Conservation (phyloP, 495 filamentous ascomycete species). For the Talaromyces adpressus region DNA sequence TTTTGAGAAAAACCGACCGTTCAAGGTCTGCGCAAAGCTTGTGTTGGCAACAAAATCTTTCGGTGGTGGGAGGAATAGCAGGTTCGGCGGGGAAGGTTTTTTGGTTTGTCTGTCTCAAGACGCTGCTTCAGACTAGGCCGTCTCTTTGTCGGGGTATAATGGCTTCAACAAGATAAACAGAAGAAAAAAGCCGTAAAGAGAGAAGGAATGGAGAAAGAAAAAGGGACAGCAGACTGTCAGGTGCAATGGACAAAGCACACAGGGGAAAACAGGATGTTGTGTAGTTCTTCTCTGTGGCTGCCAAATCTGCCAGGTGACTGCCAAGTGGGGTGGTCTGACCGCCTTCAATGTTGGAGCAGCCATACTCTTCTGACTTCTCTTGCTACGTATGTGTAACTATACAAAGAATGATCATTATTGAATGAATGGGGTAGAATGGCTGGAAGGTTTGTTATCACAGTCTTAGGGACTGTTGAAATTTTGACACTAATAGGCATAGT, state of each 20-base stretch:
- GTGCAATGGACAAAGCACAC: background rate
- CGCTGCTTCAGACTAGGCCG: background rate
- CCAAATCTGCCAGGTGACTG: slow-evolving; percentile 4
- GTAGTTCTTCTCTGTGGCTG: background rate
- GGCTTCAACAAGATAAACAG: background rate
- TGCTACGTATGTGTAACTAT: no score
- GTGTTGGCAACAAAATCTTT: background rate
- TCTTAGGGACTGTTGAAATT: background rate
- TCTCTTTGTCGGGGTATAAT: background rate
- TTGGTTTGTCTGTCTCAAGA: background rate
- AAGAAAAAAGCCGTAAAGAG: background rate
- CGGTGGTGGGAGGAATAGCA: background rate
- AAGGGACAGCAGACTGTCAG: background rate
- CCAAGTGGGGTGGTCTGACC: slow-evolving; percentile 3
- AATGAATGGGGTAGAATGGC: background rate
- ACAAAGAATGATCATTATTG: background rate
- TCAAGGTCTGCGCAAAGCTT: background rate
- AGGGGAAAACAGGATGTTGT: background rate
- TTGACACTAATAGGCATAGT: no score
- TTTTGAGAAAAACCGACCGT: background rate
- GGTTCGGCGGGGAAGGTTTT: slow-evolving; percentile 4
- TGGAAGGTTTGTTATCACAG: background rate
- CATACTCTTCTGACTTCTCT: no score
- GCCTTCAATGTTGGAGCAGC: background rate
- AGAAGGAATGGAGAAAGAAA: background rate